Conservation (phyloP, 495 filamentous ascomycete genomes). For the Penicillium desertorum region DNA sequence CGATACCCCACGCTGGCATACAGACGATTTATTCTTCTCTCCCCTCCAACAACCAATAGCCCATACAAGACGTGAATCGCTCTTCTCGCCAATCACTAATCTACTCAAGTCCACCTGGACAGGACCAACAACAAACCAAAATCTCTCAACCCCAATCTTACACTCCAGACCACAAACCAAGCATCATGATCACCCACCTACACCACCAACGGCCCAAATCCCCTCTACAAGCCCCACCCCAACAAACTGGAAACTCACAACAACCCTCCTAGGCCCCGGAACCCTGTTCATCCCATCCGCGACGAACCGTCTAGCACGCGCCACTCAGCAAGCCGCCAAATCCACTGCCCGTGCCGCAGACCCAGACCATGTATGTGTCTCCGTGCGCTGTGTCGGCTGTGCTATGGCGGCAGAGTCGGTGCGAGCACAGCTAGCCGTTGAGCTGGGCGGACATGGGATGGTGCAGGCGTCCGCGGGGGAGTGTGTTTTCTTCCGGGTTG, state of each 20-base stretch:
- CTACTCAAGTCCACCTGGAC: background rate
- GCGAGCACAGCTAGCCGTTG: slow-evolving; percentile 11
- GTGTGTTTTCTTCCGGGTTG: slow-evolving; percentile 29
- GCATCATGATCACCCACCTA: background rate
- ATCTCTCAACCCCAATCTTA: background rate
- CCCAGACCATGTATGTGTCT: slow-evolving; percentile 20
- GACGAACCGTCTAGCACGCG: slow-evolving; percentile 11
- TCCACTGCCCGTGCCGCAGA: slow-evolving; percentile 10
- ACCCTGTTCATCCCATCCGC: slow-evolving; percentile 23
- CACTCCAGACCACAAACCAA: background rate
- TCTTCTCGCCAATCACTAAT: background rate
- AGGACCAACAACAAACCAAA: background rate
- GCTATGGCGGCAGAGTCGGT: slow-evolving; percentile 24
- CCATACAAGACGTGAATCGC: background rate
- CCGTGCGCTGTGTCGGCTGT: slow-evolving; percentile 26
- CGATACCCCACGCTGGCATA: slow-evolving; percentile 29
- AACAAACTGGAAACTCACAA: slow-evolving; percentile 31
- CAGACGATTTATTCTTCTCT: slow-evolving; percentile 30
- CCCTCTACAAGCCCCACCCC: slow-evolving; percentile 13
- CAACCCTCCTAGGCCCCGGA: slow-evolving; percentile 29
- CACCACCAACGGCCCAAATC: slow-evolving; percentile 13
- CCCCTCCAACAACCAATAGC: background rate
- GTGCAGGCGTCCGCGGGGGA: slow-evolving; percentile 20
- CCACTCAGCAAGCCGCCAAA: slow-evolving; percentile 16
- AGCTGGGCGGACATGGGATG: slow-evolving; percentile 7